phyloP scores from a whole-genome alignment of 2,329 filamentous ascomycete genomes.

The Aspergillus pseudonomiae region DNA sequence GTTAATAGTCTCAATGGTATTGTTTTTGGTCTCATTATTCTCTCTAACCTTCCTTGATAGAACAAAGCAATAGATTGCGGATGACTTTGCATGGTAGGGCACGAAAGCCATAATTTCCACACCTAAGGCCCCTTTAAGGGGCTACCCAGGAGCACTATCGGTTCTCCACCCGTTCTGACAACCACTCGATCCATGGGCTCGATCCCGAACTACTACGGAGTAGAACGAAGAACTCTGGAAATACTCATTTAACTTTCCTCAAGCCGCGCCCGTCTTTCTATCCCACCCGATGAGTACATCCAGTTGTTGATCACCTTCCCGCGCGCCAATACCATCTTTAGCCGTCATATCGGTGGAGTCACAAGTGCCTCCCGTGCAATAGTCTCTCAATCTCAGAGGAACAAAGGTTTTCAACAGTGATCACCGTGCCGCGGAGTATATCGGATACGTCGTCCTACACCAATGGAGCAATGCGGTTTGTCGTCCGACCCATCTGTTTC shows the following conservation, averaged over 20 bases:
- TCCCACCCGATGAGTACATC: not conserved
- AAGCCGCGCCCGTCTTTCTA: slow-evolving; percentile 1
- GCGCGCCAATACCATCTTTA: not conserved
- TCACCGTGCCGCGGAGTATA: not conserved
- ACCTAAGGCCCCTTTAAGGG: slow-evolving; percentile 7
- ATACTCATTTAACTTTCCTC: slow-evolving; percentile 5
- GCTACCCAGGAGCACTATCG: not conserved
- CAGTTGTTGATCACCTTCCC: not conserved
- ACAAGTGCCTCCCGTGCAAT: not conserved
- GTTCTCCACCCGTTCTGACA: slow-evolving; percentile 18
- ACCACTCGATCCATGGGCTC: slow-evolving; percentile 18
- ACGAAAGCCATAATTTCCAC: not conserved
- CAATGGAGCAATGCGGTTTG: not conserved
- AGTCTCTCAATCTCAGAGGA: not conserved
- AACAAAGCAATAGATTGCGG: not conserved
- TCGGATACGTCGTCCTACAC: not conserved
- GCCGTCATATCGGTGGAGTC: not conserved
- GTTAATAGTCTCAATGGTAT: not conserved
- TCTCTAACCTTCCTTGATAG: not conserved
- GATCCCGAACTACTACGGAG: slow-evolving; percentile 15
- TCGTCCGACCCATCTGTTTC: not conserved
- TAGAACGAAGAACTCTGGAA: slow-evolving; percentile 11
- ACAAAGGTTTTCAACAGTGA: not conserved
- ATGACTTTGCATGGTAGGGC: not conserved
- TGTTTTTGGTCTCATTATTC: not conserved